A percentile compares a stretch with the other conserved stretches of the same genome.
These are phyloP conservation scores for Aspergillus pseudoglaucus DNA, from an alignment of 2,329 filamentous ascomycete genomes.

Conservation along the genomic window DNA sequence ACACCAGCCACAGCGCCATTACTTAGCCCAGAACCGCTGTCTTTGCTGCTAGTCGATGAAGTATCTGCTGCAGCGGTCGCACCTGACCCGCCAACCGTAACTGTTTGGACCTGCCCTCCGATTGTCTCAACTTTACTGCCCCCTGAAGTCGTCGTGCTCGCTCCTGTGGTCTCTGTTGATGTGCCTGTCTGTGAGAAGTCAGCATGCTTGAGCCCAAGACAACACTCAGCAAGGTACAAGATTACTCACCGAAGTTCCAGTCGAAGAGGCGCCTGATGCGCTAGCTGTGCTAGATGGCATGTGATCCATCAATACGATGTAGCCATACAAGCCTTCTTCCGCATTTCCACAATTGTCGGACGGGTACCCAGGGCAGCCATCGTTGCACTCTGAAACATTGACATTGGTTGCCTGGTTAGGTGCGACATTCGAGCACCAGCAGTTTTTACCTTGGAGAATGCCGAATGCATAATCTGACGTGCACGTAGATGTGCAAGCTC, in stretches of 20 bases:
- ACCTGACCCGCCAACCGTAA: slow-evolving; percentile 15
- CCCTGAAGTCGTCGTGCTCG: slow-evolving; percentile 2
- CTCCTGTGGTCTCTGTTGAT: slow-evolving; percentile 6
- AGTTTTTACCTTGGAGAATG: slow-evolving; percentile 39
- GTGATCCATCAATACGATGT: slow-evolving; percentile 32
- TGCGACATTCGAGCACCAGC: slow-evolving; percentile 45
- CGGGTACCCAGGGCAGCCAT: slow-evolving; percentile 43
- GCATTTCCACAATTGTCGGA: slow-evolving; percentile 40
- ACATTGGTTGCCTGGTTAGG: slow-evolving; percentile 32
- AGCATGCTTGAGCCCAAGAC: neutral
- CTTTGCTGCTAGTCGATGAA: slow-evolving; percentile 7
- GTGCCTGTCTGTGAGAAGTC: neutral
- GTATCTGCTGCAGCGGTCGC: slow-evolving; percentile 7
- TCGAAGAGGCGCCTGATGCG: slow-evolving; percentile 12
- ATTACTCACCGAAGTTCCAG: slow-evolving; percentile 23
- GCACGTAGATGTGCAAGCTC: slow-evolving; percentile 36
- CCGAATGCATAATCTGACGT: slow-evolving; percentile 38
- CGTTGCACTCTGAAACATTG: slow-evolving; percentile 28
- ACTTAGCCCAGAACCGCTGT: slow-evolving; percentile 23
- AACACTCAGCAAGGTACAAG: neutral
- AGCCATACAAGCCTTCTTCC: slow-evolving; percentile 35
- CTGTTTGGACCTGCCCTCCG: slow-evolving; percentile 21
- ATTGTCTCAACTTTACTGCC: slow-evolving; percentile 16
- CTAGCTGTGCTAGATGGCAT: slow-evolving; percentile 28
- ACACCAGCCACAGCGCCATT: slow-evolving; percentile 40